These are phyloP conservation scores for Talaromyces nanjingensis DNA, from an alignment of 495 filamentous ascomycete species.

Conservation along the genomic window DNA sequence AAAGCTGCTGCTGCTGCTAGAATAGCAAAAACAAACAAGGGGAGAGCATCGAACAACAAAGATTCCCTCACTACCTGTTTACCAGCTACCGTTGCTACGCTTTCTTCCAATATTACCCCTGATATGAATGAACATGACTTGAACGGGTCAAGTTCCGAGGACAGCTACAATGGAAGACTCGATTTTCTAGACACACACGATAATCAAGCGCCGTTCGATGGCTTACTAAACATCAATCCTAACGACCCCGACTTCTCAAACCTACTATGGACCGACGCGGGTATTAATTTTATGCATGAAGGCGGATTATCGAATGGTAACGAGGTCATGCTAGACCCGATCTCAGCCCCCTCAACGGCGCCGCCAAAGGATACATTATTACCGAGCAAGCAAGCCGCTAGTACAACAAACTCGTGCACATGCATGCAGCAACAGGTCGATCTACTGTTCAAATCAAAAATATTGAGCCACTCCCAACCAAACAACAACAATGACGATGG, in stretches of 20 bases:
- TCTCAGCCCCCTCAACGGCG: background rate
- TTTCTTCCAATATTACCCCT: background rate
- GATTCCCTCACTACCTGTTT: background rate
- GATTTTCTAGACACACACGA: background rate
- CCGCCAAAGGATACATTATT: background rate
- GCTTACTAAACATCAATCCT: background rate
- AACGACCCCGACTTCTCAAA: background rate
- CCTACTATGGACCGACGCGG: background rate
- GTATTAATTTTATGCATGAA: background rate
- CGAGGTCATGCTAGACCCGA: background rate
- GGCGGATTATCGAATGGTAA: background rate
- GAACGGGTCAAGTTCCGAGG: background rate
- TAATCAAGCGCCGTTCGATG: background rate
- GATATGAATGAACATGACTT: background rate
- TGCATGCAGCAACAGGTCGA: background rate
- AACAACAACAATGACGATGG: background rate
- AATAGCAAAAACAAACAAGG: background rate
- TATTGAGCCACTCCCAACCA: background rate
- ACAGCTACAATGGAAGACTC: background rate
- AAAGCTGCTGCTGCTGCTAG: background rate
- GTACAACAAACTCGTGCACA: background rate
- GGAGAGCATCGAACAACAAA: background rate
- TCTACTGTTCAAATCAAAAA: background rate
- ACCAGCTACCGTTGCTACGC: background rate
- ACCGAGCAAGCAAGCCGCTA: background rate